phyloP scores from a whole-genome alignment of 176 grass and related monocot genomes.

The Ananas comosus region DNA sequence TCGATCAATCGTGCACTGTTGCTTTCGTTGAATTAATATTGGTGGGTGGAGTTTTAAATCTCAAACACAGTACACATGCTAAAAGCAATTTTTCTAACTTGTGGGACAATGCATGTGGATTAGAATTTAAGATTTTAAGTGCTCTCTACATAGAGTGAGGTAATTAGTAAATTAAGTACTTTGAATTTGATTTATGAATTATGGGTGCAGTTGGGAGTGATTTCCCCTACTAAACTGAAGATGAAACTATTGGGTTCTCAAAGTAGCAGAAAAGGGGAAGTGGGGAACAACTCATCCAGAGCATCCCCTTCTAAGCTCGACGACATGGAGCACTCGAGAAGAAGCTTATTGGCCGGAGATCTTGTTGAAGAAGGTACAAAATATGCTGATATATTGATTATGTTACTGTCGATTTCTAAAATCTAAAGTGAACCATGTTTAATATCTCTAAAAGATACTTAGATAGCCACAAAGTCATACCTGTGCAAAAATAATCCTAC shows the following conservation, averaged over 20 bases:
- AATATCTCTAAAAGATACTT: too few relatives aligned
- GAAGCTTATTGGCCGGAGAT: constrained; percentile 16
- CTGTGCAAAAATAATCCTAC: too few relatives aligned
- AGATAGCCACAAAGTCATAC: too few relatives aligned
- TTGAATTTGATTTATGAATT: not conserved
- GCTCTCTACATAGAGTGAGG: not conserved
- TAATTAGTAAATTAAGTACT: not conserved
- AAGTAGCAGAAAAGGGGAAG: constrained; percentile 5
- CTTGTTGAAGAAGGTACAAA: constrained; percentile 12
- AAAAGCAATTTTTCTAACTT: too few relatives aligned
- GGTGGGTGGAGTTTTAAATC: too few relatives aligned
- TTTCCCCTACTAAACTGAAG: constrained; percentile 18
- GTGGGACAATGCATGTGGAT: too few relatives aligned
- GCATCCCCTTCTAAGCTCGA: constrained; percentile 17
- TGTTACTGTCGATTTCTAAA: not conserved
- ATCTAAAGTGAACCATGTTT: not conserved
- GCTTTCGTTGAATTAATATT: too few relatives aligned
- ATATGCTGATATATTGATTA: too few relatives aligned
- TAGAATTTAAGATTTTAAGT: not conserved
- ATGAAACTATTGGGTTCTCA: constrained; percentile 14
- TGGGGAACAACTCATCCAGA: constrained; percentile 5
- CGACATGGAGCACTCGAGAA: constrained; percentile 12
- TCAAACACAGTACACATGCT: too few relatives aligned
- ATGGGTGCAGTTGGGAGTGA: constrained; percentile 8
- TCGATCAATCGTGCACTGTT: too few relatives aligned